Conservation (phyloP, 345 rosid genomes). For the Erysimum cheiranthoides region DNA sequence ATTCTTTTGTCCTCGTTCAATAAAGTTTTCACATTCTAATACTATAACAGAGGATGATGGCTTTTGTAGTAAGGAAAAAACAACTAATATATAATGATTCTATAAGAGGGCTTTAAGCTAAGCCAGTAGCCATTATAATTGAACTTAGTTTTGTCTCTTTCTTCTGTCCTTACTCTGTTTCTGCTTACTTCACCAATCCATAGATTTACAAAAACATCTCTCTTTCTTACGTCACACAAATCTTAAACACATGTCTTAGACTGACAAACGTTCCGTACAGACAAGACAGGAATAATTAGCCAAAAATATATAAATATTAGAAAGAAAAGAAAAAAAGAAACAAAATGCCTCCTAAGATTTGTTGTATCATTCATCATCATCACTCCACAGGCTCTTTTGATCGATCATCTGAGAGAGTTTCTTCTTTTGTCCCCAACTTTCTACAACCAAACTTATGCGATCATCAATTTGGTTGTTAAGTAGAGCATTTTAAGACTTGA, state of each 20-base stretch:
- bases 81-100: not conserved
- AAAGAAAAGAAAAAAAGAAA: not conserved
- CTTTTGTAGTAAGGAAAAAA: not conserved
- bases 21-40: constrained; percentile 6
- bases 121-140: constrained; percentile 7
- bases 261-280: constrained; percentile 37
- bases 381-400: constrained; percentile 29
- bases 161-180: constrained; percentile 8
- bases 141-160: constrained; percentile 39
- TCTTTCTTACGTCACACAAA: constrained; percentile 18
- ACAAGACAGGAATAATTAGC: constrained; percentile 19
- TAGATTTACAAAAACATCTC: constrained; percentile 1
- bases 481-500: constrained; percentile 23
- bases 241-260: constrained; percentile 39
- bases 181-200: constrained; percentile 8
- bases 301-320: too few species aligned
- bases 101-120: not conserved
- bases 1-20: constrained; percentile 3
- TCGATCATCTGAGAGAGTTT: constrained; percentile 6
- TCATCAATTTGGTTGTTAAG: constrained; percentile 24
- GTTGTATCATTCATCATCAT: constrained; percentile 22
- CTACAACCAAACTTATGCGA: not conserved
- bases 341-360: constrained; percentile 18
- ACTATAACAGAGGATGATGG: not conserved
- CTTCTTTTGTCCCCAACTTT: not conserved